phyloP scores from a whole-genome alignment of 2,329 filamentous ascomycete species.

The Raffaelea deltoideospora region DNA sequence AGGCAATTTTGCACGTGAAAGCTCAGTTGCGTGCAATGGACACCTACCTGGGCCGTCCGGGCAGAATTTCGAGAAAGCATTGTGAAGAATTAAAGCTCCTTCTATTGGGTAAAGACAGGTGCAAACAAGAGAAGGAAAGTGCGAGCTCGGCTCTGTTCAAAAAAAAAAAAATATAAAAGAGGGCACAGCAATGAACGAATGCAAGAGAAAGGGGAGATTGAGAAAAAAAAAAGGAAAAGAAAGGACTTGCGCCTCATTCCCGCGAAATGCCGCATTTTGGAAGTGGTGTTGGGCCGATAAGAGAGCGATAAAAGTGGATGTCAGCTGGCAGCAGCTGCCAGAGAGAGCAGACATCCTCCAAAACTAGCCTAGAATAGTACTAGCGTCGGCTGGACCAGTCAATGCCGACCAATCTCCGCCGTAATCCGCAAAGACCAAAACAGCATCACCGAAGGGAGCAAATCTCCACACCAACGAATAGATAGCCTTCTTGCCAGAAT shows the following conservation, averaged over 20 bases:
- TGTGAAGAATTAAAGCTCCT: constrained; percentile 20
- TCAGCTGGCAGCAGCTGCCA: constrained; percentile 2
- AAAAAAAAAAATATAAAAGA: neutral
- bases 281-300: constrained; percentile 2
- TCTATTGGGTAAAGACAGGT: too few relatives aligned
- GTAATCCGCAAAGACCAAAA: constrained; percentile 7
- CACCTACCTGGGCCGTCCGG: constrained; percentile 41
- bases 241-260: constrained; percentile 3
- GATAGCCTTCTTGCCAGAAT: neutral
- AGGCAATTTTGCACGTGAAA: neutral
- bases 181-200: neutral
- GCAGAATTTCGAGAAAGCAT: constrained; percentile 46
- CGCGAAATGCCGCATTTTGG: constrained; percentile 6
- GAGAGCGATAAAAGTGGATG: neutral
- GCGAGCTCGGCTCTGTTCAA: too few relatives aligned
- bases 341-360: neutral
- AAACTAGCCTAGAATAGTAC: neutral
- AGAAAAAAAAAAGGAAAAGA: constrained; percentile 1
- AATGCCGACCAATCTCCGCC: constrained; percentile 10
- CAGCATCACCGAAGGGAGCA: neutral
- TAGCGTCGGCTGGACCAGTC: constrained; percentile 6
- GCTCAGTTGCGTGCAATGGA: neutral
- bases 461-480: neutral
- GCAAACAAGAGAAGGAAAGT: too few relatives aligned
- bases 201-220: constrained; percentile 1